phyloP scores from a whole-genome alignment of 2,329 filamentous ascomycete species.

The Diaporthe sp. region DNA sequence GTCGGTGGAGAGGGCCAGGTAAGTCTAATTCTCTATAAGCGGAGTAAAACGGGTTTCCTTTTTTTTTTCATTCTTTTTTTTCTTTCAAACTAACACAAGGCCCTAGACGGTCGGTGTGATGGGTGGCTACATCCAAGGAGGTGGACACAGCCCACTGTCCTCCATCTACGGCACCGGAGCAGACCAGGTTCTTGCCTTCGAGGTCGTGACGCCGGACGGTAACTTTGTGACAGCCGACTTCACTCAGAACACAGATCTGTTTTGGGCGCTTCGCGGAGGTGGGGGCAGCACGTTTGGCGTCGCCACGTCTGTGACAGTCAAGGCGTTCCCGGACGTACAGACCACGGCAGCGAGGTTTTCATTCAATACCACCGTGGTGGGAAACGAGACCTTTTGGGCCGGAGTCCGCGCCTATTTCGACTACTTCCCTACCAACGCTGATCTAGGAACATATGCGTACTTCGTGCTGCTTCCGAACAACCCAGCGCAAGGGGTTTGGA shows the following conservation, averaged over 20 bases:
- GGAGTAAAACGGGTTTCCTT: too few relatives aligned
- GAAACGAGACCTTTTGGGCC: conserved; percentile 31
- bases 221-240: conserved; percentile 59
- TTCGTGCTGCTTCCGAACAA: conserved; percentile 11
- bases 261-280: conserved; percentile 69
- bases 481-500: conserved; percentile 1
- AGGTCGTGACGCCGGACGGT: conserved; percentile 63
- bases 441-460: conserved; percentile 43
- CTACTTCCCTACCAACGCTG: neutral
- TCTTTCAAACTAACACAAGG: neutral
- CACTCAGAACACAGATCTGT: conserved; percentile 65
- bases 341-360: conserved; percentile 2
- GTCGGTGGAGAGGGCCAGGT: conserved; percentile 38
- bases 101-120: conserved; percentile 53
- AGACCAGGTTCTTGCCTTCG: conserved; percentile 63
- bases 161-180: conserved; percentile 64
- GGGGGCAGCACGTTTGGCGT: conserved; percentile 51
- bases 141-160: conserved; percentile 63
- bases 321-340: conserved; percentile 8
- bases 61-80: too few relatives aligned
- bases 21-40: neutral
- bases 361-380: conserved; percentile 37
- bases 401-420: conserved; percentile 22
- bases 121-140: conserved; percentile 66
- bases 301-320: conserved; percentile 27